A percentile compares a stretch with the other conserved stretches of the same genome.
Conservation (phyloP, 768 basidiomycete species). For the Lactifluus hygrophoroides region DNA sequence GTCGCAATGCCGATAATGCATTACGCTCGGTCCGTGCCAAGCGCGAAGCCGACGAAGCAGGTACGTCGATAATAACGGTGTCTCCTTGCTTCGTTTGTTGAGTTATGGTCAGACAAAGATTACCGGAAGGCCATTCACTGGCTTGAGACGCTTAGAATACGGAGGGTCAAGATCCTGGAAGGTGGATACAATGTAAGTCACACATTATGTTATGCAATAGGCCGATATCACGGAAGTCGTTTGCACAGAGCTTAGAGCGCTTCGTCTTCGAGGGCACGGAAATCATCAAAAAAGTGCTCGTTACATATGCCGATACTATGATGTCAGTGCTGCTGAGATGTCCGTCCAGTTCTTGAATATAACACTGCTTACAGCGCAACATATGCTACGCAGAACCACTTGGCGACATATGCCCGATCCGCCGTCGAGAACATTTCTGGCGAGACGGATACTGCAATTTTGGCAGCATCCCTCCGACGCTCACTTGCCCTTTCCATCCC, state of each 20-base stretch:
- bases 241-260: slow-evolving; percentile 61
- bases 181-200: slow-evolving; percentile 64
- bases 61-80: slow-evolving; percentile 31
- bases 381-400: slow-evolving; percentile 61
- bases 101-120: slow-evolving; percentile 57
- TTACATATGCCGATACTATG: slow-evolving; percentile 74
- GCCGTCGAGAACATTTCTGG: slow-evolving; percentile 61
- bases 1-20: slow-evolving; percentile 52
- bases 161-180: slow-evolving; percentile 73
- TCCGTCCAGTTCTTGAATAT: background rate
- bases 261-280: slow-evolving; percentile 68
- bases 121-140: slow-evolving; percentile 86
- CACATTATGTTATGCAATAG: background rate
- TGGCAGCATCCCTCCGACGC: slow-evolving; percentile 50
- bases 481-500: slow-evolving; percentile 59
- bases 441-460: slow-evolving; percentile 54
- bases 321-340: slow-evolving; percentile 37
- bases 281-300: slow-evolving; percentile 53
- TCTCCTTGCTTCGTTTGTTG: background rate
- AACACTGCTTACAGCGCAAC: slow-evolving; percentile 52
- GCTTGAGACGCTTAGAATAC: slow-evolving; percentile 82
- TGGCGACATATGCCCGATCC: slow-evolving; percentile 55
- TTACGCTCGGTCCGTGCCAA: slow-evolving; percentile 74
- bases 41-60: slow-evolving; percentile 86
- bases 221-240: background rate